These are phyloP conservation scores for Saururus chinensis DNA, from an alignment of 164 flowering plant genomes.

Conservation along the genomic window DNA sequence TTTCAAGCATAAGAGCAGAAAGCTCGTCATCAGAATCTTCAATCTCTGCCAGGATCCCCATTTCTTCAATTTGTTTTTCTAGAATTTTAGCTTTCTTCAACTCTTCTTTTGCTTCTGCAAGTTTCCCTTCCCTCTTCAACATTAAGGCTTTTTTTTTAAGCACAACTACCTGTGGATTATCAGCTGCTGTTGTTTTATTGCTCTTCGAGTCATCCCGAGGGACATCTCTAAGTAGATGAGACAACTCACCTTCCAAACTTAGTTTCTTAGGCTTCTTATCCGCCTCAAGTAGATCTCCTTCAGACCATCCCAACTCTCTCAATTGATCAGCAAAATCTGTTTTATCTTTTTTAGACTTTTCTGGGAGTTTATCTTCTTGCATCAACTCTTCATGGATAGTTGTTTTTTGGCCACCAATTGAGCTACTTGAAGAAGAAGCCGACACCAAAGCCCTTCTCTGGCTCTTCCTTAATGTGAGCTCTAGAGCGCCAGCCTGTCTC, in stretches of 20 bases:
- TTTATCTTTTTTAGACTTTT: conserved; percentile 29
- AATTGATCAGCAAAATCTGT: conserved; percentile 72
- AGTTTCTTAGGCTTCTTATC: conserved; percentile 38
- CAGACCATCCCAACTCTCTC: conserved; percentile 89
- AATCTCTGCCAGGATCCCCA: conserved; percentile 61
- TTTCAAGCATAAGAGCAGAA: conserved; percentile 44
- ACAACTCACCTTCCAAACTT: conserved; percentile 78
- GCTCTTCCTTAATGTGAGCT: conserved; percentile 48
- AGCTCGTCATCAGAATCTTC: conserved; percentile 93
- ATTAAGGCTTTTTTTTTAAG: conserved; percentile 65
- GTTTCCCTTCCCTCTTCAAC: conserved; percentile 85
- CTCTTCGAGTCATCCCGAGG: conserved; percentile 23
- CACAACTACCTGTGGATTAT: conserved; percentile 56
- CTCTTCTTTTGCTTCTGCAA: conserved; percentile 95
- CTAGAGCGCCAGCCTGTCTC: conserved; percentile 84
- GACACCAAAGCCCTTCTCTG: conserved; percentile 35
- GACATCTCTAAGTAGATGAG: conserved; percentile 48
- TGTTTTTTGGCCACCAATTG: conserved; percentile 16
- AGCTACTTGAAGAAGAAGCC: conserved; percentile 20
- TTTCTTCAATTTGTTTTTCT: conserved; percentile 82
- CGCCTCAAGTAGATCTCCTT: conserved; percentile 48
- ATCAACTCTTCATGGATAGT: conserved; percentile 21
- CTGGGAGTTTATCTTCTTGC: conserved; percentile 18
- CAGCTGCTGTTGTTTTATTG: conserved; percentile 22
- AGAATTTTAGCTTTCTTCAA: conserved; percentile 76